These are phyloP conservation scores for Barnettozyma hawaiiensis DNA, from an alignment of 1,139 yeast genomes.

Conservation along the genomic window DNA sequence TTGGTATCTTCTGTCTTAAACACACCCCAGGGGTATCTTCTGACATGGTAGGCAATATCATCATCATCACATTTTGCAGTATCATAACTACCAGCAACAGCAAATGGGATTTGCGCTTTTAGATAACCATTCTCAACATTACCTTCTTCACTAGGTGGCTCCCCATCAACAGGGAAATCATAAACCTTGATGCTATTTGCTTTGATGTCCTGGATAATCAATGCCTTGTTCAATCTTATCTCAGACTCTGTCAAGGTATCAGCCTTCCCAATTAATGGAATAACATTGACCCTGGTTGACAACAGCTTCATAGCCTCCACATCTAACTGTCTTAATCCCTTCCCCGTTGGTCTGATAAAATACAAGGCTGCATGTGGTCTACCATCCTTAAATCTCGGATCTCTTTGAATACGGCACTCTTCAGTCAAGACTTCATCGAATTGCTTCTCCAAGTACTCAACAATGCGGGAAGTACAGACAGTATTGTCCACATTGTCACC, in stretches of 20 bases:
- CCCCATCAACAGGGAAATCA: slow-evolving; percentile 35
- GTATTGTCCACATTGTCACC: slow-evolving; percentile 37
- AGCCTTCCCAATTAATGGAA: slow-evolving; percentile 53
- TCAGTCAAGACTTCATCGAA: slow-evolving; percentile 52
- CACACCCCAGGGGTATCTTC: slow-evolving; percentile 43
- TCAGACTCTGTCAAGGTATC: slow-evolving; percentile 51
- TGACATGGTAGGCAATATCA: slow-evolving; percentile 30
- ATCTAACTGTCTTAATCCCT: slow-evolving; percentile 43
- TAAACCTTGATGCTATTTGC: slow-evolving; percentile 42
- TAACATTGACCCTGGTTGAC: slow-evolving; percentile 46
- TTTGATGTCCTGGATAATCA: slow-evolving; percentile 40
- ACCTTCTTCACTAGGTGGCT: slow-evolving; percentile 30
- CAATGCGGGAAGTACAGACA: slow-evolving; percentile 35
- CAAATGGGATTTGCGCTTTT: slow-evolving; percentile 41
- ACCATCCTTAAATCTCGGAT: slow-evolving; percentile 47
- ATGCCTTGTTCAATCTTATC: slow-evolving; percentile 37
- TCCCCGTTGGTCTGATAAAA: slow-evolving; percentile 53
- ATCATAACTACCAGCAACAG: slow-evolving; percentile 40
- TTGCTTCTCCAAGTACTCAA: slow-evolving; percentile 47
- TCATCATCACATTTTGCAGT: slow-evolving; percentile 27
- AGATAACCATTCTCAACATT: slow-evolving; percentile 22
- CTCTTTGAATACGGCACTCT: slow-evolving; percentile 55
- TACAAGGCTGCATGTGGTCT: slow-evolving; percentile 61
- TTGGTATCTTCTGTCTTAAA: slow-evolving; percentile 47
- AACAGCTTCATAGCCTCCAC: slow-evolving; percentile 46